A percentile compares a stretch with the other conserved stretches of the same genome.
These are phyloP conservation scores for Haplosporangium gracile DNA, from an alignment of 192 early-diverging fungal genomes.

Conservation along the genomic window DNA sequence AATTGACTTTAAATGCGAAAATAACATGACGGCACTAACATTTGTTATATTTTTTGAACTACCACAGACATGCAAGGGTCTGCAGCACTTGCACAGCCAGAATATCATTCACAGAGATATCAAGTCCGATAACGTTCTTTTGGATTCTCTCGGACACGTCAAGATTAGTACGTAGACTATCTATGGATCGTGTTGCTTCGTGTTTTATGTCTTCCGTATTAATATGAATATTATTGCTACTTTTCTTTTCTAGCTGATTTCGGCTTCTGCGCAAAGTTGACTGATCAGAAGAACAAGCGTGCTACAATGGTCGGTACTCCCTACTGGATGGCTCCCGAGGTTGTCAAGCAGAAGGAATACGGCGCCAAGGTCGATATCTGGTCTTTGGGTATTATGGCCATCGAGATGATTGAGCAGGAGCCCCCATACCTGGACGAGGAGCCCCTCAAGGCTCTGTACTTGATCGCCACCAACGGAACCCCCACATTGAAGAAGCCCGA, in stretches of 20 bases:
- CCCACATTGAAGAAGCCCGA: slow-evolving; percentile 92
- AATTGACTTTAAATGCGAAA: background rate
- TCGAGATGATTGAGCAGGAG: slow-evolving; percentile 98
- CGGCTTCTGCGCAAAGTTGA: slow-evolving; percentile 94
- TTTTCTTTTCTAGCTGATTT: slow-evolving; percentile 81
- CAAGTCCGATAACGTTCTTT: slow-evolving; percentile 90
- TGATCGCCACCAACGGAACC: slow-evolving; percentile 97
- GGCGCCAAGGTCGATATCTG: slow-evolving; percentile 88
- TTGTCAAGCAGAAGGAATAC: slow-evolving; percentile 86
- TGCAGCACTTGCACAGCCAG: slow-evolving; percentile 83
- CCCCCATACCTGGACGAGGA: slow-evolving; percentile 97
- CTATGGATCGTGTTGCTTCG: background rate
- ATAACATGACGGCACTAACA: background rate
- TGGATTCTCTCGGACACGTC: slow-evolving; percentile 84
- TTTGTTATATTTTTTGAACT: slow-evolving; percentile 7
- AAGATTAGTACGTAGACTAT: slow-evolving; percentile 67
- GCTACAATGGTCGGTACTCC: slow-evolving; percentile 92
- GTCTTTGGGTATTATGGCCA: slow-evolving; percentile 97
- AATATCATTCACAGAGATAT: slow-evolving; percentile 95
- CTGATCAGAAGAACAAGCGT: slow-evolving; percentile 84
- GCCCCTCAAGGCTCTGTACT: slow-evolving; percentile 93
- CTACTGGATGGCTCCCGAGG: slow-evolving; percentile 92
- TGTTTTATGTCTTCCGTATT: slow-evolving; percentile 2
- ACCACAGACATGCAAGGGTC: slow-evolving; percentile 78
- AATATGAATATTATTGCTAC: background rate